These are phyloP conservation scores for Annulohypoxylon truncatum DNA, from an alignment of 2,329 filamentous ascomycete species.

Conservation along the genomic window DNA sequence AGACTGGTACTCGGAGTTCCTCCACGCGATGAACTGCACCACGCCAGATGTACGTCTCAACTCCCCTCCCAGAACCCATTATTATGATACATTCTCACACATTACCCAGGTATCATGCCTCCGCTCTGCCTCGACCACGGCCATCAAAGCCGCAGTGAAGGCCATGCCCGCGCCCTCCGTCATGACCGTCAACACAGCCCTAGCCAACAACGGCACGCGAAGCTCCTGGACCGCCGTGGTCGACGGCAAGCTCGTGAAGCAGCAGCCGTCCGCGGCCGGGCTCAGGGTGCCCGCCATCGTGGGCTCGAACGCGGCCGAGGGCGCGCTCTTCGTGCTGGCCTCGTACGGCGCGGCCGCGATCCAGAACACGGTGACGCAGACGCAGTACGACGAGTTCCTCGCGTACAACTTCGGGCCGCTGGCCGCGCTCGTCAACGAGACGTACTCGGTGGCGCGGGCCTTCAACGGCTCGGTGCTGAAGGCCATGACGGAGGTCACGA, in stretches of 20 bases:
- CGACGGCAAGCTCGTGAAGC: conserved; percentile 45
- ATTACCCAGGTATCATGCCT: conserved; percentile 34
- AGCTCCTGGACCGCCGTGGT: conserved; percentile 38
- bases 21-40: conserved; percentile 44
- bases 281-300: conserved; percentile 47
- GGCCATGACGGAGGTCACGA: conserved; percentile 38
- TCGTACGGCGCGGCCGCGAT: conserved; percentile 28
- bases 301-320: conserved; percentile 43
- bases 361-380: conserved; percentile 23
- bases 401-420: conserved; percentile 44
- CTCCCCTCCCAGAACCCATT: too few species aligned
- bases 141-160: conserved; percentile 21
- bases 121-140: conserved; percentile 24
- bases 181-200: conserved; percentile 25
- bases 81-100: neutral
- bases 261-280: conserved; percentile 43
- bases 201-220: conserved; percentile 35
- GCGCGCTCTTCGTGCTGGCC: conserved; percentile 44
- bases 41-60: conserved; percentile 35
- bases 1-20: conserved; percentile 36
- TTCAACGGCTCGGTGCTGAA: conserved; percentile 36
- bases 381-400: conserved; percentile 46
- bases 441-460: conserved; percentile 35
- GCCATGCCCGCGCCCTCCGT: conserved; percentile 26
- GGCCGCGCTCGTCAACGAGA: conserved; percentile 41